phyloP scores from a whole-genome alignment of 192 early-diverging fungal species.

The Entomortierella beljakovae region DNA sequence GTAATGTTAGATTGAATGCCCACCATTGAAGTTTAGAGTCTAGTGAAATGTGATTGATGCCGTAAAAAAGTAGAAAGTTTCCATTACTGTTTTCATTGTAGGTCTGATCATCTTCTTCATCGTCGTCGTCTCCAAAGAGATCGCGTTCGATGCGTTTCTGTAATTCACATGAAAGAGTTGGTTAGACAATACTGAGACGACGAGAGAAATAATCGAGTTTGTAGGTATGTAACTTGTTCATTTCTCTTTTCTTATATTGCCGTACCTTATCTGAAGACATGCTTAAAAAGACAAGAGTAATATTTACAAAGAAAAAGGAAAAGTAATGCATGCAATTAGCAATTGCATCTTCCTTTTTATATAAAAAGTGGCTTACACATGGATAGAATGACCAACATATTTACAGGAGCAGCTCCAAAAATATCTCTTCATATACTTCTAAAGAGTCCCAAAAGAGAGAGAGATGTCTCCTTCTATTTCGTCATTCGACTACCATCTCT shows the following conservation, averaged over 20 bases:
- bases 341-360: not conserved
- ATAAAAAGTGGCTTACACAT: not conserved
- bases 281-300: not conserved
- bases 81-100: conserved; percentile 10
- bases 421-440: not conserved
- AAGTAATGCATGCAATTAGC: not conserved
- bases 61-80: no score
- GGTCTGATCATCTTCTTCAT: conserved; percentile 35
- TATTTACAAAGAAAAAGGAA: not conserved
- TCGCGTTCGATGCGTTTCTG: conserved; percentile 38
- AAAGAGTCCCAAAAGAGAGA: not conserved
- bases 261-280: conserved; percentile 53
- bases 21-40: not conserved
- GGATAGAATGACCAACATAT: no score
- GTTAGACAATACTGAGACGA: not conserved
- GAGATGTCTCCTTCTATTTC: not conserved
- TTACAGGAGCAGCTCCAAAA: no score
- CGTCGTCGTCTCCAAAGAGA: conserved; percentile 53
- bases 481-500: not conserved
- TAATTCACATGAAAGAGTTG: not conserved
- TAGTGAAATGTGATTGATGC: no score
- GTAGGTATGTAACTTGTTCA: no score
- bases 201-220: no score
- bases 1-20: no score
- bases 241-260: no score